A percentile compares a stretch with the other conserved stretches of the same genome.
Conservation (phyloP, 768 basidiomycete species). For the Tubosaeta sp. region DNA sequence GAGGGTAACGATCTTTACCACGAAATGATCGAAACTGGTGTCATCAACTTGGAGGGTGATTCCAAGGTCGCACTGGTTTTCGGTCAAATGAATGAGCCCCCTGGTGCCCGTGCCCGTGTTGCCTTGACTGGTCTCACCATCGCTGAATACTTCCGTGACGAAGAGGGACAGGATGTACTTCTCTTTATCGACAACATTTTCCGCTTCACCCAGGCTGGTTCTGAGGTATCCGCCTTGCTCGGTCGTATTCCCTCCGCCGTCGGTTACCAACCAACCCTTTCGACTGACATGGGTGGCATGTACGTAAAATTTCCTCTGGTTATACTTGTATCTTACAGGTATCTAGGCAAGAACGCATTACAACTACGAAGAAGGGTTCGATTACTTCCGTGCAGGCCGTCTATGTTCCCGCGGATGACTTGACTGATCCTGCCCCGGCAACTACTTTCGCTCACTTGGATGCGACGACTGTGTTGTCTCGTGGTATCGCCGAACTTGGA, state of each 20-base stretch:
- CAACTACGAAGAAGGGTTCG: constrained; percentile 99
- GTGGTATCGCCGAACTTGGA: constrained; percentile 97
- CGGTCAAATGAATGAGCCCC: constrained; percentile 99
- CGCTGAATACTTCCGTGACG: constrained; percentile 99
- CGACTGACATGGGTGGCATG: constrained; percentile 99
- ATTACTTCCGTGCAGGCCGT: constrained; percentile 99
- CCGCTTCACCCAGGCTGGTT: constrained; percentile 99
- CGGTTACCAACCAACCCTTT: constrained; percentile 99
- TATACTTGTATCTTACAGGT: constrained; percentile 4
- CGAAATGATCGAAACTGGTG: constrained; percentile 99
- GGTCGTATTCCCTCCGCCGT: constrained; percentile 99
- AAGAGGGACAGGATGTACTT: constrained; percentile 99
- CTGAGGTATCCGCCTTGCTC: constrained; percentile 98
- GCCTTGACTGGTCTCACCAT: constrained; percentile 99
- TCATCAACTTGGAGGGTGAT: constrained; percentile 99
- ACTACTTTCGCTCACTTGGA: constrained; percentile 99
- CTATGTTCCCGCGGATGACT: constrained; percentile 99
- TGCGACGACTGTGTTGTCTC: constrained; percentile 98
- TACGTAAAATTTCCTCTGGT: constrained; percentile 36
- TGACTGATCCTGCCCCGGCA: constrained; percentile 99
- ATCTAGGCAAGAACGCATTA: constrained; percentile 96
- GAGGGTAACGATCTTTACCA: constrained; percentile 99
- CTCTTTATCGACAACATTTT: constrained; percentile 99
- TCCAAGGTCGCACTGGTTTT: constrained; percentile 99
- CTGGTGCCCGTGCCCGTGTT: constrained; percentile 99